These are phyloP conservation scores for Rhodotorula taiwanensis DNA, from an alignment of 768 basidiomycete genomes.

Conservation along the genomic window DNA sequence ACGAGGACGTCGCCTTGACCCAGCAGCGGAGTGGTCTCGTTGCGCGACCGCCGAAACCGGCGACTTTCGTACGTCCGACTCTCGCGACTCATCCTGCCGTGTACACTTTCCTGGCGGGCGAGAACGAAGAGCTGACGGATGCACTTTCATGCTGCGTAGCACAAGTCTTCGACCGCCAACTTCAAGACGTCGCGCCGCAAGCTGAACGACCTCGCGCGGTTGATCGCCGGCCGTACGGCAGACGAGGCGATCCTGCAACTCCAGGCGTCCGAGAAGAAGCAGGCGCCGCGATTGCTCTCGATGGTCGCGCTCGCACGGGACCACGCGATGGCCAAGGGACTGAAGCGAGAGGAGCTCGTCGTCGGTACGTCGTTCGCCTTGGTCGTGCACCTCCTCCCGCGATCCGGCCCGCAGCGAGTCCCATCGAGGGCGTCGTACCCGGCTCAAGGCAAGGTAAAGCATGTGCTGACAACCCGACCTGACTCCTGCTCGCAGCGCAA, in stretches of 20 bases:
- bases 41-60: slow-evolving; percentile 1
- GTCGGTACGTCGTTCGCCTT: slow-evolving; percentile 59
- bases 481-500: slow-evolving; percentile 56
- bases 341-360: slow-evolving; percentile 64
- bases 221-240: slow-evolving; percentile 83
- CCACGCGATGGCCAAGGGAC: slow-evolving; percentile 72
- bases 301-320: slow-evolving; percentile 81
- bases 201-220: slow-evolving; percentile 73
- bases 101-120: background rate
- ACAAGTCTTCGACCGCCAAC: slow-evolving; percentile 83
- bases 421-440: background rate
- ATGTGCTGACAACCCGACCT: background rate
- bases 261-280: slow-evolving; percentile 79
- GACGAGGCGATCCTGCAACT: slow-evolving; percentile 95
- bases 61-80: slow-evolving; percentile 20
- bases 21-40: background rate
- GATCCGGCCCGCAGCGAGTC: too few relatives aligned
- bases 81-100: too few relatives aligned
- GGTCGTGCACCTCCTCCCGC: background rate
- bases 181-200: slow-evolving; percentile 89
- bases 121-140: too few relatives aligned
- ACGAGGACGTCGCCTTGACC: slow-evolving; percentile 19
- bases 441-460: background rate
- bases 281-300: slow-evolving; percentile 74
- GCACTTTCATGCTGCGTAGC: slow-evolving; percentile 50